Conservation (phyloP, 768 basidiomycete species). For the Gyrodon lividus region DNA sequence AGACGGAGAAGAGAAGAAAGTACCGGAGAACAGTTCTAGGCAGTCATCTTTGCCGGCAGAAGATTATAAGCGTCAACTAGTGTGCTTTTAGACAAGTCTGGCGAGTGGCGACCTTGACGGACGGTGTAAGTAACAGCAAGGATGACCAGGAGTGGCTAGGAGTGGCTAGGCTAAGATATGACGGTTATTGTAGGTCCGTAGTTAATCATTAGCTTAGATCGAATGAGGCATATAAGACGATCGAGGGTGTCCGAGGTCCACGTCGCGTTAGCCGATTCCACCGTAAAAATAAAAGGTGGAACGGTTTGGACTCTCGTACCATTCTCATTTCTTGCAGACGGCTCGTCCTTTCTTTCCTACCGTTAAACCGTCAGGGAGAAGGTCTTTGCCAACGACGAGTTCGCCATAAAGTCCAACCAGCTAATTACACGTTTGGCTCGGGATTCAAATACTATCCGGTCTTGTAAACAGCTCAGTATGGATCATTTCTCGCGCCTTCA, state of each 20-base stretch:
- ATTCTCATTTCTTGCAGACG: conserved; percentile 1
- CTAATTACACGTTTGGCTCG: neutral
- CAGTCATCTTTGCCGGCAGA: too few relatives aligned
- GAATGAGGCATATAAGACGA: too few relatives aligned
- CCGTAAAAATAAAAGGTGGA: conserved; percentile 27
- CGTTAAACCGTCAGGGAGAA: neutral
- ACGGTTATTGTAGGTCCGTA: too few relatives aligned
- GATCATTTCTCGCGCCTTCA: neutral
- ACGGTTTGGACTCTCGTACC: conserved; percentile 15
- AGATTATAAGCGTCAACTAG: too few relatives aligned
- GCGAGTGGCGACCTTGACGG: too few relatives aligned
- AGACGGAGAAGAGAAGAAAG: too few relatives aligned
- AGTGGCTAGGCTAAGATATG: too few relatives aligned
- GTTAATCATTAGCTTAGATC: too few relatives aligned
- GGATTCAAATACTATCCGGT: neutral
- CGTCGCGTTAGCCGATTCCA: conserved; percentile 18
- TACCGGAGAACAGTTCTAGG: too few relatives aligned
- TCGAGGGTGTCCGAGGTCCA: conserved; percentile 29
- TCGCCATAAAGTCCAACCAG: neutral
- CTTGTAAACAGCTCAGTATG: neutral
- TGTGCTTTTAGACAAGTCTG: too few relatives aligned
- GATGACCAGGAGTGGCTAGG: too few relatives aligned
- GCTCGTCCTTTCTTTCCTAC: neutral
- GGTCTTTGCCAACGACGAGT: neutral
- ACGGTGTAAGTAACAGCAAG: too few relatives aligned